These are phyloP conservation scores for Penicillium sp. DNA, from an alignment of 2,329 filamentous ascomycete species.

Conservation along the genomic window DNA sequence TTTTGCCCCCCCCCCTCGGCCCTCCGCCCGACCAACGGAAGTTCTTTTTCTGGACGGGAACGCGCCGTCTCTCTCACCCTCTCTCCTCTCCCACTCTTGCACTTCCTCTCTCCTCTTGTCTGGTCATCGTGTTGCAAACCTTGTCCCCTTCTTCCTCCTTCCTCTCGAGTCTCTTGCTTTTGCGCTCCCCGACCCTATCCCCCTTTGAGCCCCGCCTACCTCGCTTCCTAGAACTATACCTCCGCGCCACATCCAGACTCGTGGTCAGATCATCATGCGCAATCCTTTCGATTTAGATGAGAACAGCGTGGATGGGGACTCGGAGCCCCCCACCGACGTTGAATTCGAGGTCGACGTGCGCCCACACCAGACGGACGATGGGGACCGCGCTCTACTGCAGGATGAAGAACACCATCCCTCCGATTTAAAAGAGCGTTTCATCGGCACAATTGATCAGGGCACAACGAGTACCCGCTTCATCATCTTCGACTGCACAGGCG, in stretches of 20 bases:
- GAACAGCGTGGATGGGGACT: conserved; percentile 20
- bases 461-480: conserved; percentile 86
- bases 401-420: conserved; percentile 27
- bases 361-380: conserved; percentile 28
- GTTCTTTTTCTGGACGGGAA: too few relatives aligned
- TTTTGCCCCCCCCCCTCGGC: background rate
- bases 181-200: too few relatives aligned
- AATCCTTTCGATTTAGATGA: conserved; percentile 32
- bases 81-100: background rate
- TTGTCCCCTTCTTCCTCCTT: background rate
- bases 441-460: conserved; percentile 85
- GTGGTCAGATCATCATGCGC: conserved; percentile 14
- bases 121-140: too few relatives aligned
- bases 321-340: conserved; percentile 13
- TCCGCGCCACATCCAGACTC: background rate
- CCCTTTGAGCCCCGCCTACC: background rate
- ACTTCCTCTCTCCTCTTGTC: background rate
- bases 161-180: background rate
- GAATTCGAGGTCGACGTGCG: conserved; percentile 20
- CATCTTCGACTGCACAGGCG: conserved; percentile 75
- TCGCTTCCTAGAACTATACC: background rate
- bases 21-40: background rate
- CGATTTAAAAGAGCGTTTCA: conserved; percentile 49
- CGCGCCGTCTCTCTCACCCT: background rate
- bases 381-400: conserved; percentile 31